phyloP scores from a whole-genome alignment of 208 protist genomes.

The Wallacemonas sp. region DNA sequence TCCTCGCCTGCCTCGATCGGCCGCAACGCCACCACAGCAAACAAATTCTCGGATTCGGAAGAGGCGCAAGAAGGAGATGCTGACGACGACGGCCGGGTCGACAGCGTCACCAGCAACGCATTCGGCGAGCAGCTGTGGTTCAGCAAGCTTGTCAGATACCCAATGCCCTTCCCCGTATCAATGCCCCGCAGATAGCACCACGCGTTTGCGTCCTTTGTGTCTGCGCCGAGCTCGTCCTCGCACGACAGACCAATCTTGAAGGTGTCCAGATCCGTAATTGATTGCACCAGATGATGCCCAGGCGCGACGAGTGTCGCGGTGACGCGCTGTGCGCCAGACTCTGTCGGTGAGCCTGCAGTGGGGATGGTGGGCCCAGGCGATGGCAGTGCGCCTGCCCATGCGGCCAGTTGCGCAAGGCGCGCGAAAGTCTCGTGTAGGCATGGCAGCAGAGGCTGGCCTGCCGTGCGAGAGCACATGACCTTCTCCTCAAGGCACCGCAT shows the following conservation, averaged over 20 bases:
- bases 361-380: no score
- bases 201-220: slow-evolving; percentile 10
- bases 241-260: slow-evolving; percentile 26
- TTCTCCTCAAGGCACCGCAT: background rate
- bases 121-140: slow-evolving; percentile 74
- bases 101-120: slow-evolving; percentile 32
- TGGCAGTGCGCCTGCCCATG: background rate
- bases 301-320: background rate
- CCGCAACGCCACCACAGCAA: slow-evolving; percentile 43
- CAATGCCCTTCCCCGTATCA: slow-evolving; percentile 21
- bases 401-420: background rate
- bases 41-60: no score
- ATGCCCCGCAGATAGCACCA: slow-evolving; percentile 16
- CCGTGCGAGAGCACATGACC: background rate
- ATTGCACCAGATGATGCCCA: background rate
- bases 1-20: slow-evolving; percentile 67
- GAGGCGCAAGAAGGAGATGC: no score
- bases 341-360: no score
- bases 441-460: background rate
- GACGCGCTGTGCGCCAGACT: background rate
- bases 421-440: no score
- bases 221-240: slow-evolving; percentile 16
- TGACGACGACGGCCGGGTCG: no score
- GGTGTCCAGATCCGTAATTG: slow-evolving; percentile 11
- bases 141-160: slow-evolving; percentile 34